Base-by-base conservation (phyloP, 106 monocot genomes). In the Dactylorhiza incarnata region DNA sequence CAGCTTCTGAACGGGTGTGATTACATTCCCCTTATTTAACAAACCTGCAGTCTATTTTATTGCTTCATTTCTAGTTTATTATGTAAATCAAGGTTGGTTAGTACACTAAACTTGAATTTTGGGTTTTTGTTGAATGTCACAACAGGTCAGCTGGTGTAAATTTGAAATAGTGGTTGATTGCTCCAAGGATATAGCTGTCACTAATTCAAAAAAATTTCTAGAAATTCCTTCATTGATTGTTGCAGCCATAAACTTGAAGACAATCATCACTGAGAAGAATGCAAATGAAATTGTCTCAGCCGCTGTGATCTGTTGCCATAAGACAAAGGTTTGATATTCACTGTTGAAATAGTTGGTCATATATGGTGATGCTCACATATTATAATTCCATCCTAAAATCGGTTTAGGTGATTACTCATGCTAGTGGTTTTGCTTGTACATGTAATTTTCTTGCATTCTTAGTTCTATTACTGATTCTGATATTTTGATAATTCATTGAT, bases 61-160 rank as follows among this genome's bases (percentile, higher is more conserved):
- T 77, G 29, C 12, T 81, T 22, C 9, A 12, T 12, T 45, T 62
- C 15, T 53, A 43, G 19, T 52, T 68, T 70, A 56, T 45, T n/a
- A 75, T 67, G n/a, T 51, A 48, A 3, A 53, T 44, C 3, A 50
- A 48, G 25, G 17, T 50, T 45, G 74, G 29, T 65, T 65, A 20
- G 65, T 65, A 25, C 6, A 26, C 29, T 65, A 59, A 29, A 65
- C 29, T 65, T 13, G 26, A 37, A 25, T 10, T 65, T 63, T 15
- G 6, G 56, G 58, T 46, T 24, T 9, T 58, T 20, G 7, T 83
- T 44, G 70, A 55, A 25, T 45, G 44, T 9, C 71, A 43, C 2
- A 77, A 79, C 87, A 97, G 97, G 91, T 93, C 61, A 97, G 97
- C 81, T 97, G 93, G 93, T 97, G 97, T 78, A 97, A 89, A 82